A percentile compares a stretch with the other conserved stretches of the same genome.
Conservation (phyloP, 108 stramenopile species). For the Stephanodiscus triporus region DNA sequence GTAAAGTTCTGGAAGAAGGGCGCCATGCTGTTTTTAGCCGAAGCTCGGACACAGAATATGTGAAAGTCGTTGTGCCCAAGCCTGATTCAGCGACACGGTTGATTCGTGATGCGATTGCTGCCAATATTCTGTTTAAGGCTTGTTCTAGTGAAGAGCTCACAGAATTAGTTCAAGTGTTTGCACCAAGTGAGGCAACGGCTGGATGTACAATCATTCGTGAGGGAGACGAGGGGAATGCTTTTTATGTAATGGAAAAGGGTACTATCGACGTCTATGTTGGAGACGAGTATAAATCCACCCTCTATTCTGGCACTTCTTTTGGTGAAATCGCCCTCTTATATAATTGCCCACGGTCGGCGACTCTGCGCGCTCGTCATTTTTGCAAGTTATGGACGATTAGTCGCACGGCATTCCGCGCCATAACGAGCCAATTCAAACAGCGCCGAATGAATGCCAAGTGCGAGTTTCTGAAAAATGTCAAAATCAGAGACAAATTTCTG, state of each 20-base stretch:
- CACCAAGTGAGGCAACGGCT: constrained; percentile 34
- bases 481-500: constrained; percentile 51
- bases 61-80: constrained; percentile 52
- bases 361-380: constrained; percentile 56
- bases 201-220: constrained; percentile 55
- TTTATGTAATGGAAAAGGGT: constrained; percentile 69
- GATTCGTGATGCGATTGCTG: constrained; percentile 47
- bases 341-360: constrained; percentile 76
- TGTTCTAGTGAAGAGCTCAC: constrained; percentile 53
- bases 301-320: constrained; percentile 54
- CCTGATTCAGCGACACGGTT: constrained; percentile 35
- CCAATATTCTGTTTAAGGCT: constrained; percentile 61
- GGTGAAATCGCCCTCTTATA: constrained; percentile 89
- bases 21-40: constrained; percentile 38
- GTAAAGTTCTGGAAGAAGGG: constrained; percentile 16
- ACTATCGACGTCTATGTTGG: constrained; percentile 55
- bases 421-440: constrained; percentile 56
- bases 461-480: constrained; percentile 57
- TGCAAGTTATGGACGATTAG: constrained; percentile 67
- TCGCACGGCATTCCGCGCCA: constrained; percentile 54
- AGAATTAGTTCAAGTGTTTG: constrained; percentile 58
- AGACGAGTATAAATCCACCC: constrained; percentile 26
- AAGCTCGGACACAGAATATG: constrained; percentile 31
- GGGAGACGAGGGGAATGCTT: constrained; percentile 70
- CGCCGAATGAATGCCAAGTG: constrained; percentile 44